Evolutionary conservation across 192 early-diverging fungal genomes (phyloP).

Genomic region (Rhizoclosmatium sp.): DNA sequence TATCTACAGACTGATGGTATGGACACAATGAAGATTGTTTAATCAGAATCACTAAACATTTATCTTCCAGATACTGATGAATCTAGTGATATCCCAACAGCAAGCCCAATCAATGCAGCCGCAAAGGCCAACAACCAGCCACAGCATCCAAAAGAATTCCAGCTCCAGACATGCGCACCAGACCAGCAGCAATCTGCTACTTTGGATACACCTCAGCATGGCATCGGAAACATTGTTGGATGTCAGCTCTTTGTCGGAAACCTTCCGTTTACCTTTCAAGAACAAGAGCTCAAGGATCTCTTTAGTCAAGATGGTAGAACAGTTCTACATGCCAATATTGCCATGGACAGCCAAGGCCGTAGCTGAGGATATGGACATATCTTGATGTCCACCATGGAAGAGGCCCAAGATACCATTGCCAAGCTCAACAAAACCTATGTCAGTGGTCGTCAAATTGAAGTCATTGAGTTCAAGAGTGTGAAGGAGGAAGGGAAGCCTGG

Average conservation of each 20-base stretch:
- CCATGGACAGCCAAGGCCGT: constrained; percentile 65
- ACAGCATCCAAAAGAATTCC: not conserved
- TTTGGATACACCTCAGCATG: not conserved
- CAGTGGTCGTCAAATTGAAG: constrained; percentile 53
- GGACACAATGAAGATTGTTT: too few species aligned
- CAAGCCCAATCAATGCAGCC: not conserved
- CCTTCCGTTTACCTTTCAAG: constrained; percentile 77
- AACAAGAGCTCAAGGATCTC: constrained; percentile 85
- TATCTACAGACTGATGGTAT: too few species aligned
- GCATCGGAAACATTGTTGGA: constrained; percentile 25
- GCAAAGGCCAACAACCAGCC: constrained; percentile 21
- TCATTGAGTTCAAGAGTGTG: constrained; percentile 55
- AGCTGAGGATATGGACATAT: constrained; percentile 80
- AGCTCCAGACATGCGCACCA: not conserved
- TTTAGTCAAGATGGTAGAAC: constrained; percentile 71
- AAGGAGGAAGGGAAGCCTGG: constrained; percentile 12
- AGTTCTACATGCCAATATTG: constrained; percentile 74
- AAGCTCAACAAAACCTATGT: constrained; percentile 51
- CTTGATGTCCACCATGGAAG: constrained; percentile 60
- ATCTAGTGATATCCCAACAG: too few species aligned
- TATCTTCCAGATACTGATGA: too few species aligned
- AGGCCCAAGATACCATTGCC: constrained; percentile 52
- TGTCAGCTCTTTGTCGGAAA: constrained; percentile 79
- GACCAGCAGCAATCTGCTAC: not conserved
- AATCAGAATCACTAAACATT: too few species aligned